Evolutionary conservation across 2,329 filamentous ascomycete species (phyloP), one percentile per base, ranked within the genome.

Genomic region (Monosporascus cannonballus): DNA sequence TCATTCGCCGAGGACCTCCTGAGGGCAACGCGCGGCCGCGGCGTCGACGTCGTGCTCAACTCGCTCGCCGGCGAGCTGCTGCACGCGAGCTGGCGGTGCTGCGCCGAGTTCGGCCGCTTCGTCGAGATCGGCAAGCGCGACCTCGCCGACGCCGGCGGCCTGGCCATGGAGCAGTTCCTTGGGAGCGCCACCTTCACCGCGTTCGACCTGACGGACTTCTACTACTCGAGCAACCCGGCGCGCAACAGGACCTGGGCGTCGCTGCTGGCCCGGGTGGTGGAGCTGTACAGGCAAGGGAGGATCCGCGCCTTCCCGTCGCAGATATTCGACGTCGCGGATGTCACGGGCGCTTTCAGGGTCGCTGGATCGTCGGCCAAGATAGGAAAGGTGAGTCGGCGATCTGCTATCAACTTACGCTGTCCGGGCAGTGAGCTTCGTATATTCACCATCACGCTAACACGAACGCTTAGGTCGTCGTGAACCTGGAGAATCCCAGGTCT

Each of bases 91-190:
- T 72, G 66, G 67, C 49, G 63, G 11, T 68, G 67, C 52, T 38
- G 73, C 14, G 66, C 70, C 2, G 59, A 64, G 2, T 70, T 69
- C 48, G 73, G 72, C 4, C 58, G 66, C 6, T 71, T 75, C 49
- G 56, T 75, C 2, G 72, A 75, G 56, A 64, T 75, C 38, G 69
- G 69, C 2, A 71, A 70, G 50, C 58, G 60, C 4, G 70, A 73
- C 47, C 56, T 71, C 7, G 30, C 58, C 3, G 63, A 67, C 24
- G 70, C 71, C 24, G 66, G 64, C 4, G 53, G 56, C 7, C 60
- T 73, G 9, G 64, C 71, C 9, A 71, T 76, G 61, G 57, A 64
- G 2, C 60, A 60, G 2, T 76, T 77, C 49, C 63, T 66, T 3
- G 55, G 67, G 4, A 75, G 71, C 41, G 63, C 69, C 3, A 68